phyloP scores from a whole-genome alignment of 2,329 filamentous ascomycete genomes.

The Fusarium transvaalense region DNA sequence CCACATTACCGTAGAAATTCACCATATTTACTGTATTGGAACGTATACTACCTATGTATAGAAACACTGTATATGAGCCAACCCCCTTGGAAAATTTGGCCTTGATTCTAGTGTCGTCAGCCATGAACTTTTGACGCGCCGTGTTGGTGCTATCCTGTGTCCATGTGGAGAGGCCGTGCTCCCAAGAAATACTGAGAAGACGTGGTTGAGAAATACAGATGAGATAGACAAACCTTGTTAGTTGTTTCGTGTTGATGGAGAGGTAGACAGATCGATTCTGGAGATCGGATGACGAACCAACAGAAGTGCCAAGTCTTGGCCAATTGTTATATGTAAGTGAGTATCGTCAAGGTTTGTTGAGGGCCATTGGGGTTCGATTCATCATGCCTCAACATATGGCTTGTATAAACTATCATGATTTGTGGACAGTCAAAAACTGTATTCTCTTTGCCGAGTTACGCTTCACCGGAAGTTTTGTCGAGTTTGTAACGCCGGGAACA shows the following conservation, averaged over 20 bases:
- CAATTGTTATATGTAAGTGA: background rate
- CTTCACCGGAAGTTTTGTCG: conserved; percentile 12
- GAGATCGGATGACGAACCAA: conserved; percentile 18
- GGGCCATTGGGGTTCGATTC: background rate
- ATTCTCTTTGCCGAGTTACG: conserved; percentile 12
- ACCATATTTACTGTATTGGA: conserved; percentile 7
- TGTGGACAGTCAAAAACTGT: background rate
- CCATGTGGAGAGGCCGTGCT: background rate
- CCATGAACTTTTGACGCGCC: conserved; percentile 25
- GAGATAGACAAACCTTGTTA: conserved; percentile 14
- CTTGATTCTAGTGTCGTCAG: conserved; percentile 31
- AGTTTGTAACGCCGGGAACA: conserved; percentile 25
- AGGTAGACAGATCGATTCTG: background rate
- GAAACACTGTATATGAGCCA: conserved; percentile 11
- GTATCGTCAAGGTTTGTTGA: background rate
- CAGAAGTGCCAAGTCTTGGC: conserved; percentile 6
- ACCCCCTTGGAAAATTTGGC: conserved; percentile 14
- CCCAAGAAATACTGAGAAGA: background rate
- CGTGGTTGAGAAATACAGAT: background rate
- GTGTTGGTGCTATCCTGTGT: conserved; percentile 1
- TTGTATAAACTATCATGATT: background rate
- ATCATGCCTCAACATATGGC: background rate
- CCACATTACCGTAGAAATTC: background rate
- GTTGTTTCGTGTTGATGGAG: conserved; percentile 29
- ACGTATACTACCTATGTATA: background rate